These are phyloP conservation scores for Rubia tinctorum DNA, from an alignment of 305 asterid species.

Conservation along the genomic window DNA sequence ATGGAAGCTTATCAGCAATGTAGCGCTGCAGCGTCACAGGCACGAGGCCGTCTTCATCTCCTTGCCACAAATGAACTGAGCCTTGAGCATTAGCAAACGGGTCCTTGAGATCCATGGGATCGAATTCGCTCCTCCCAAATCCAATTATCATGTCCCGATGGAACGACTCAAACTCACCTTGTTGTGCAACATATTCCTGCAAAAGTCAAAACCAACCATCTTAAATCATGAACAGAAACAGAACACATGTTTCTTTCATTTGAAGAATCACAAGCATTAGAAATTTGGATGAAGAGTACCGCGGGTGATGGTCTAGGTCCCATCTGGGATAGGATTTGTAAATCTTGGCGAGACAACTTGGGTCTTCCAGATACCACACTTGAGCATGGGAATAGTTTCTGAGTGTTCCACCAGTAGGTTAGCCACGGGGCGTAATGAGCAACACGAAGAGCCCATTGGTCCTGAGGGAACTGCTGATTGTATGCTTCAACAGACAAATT, in stretches of 20 bases:
- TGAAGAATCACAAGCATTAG: neutral
- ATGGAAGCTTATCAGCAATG: constrained; percentile 59
- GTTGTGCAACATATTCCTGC: constrained; percentile 58
- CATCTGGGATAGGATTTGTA: constrained; percentile 16
- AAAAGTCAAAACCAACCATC: constrained; percentile 8
- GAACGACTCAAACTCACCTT: constrained; percentile 58
- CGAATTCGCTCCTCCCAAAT: constrained; percentile 69
- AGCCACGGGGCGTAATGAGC: constrained; percentile 79
- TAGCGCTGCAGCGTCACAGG: constrained; percentile 63
- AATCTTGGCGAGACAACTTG: constrained; percentile 22
- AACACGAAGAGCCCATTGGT: constrained; percentile 81
- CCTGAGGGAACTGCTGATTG: constrained; percentile 41
- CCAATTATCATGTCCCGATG: constrained; percentile 66
- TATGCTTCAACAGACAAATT: constrained; percentile 50
- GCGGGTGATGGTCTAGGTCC: neutral
- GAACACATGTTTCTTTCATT: neutral
- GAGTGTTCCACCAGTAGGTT: constrained; percentile 85
- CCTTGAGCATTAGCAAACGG: constrained; percentile 49
- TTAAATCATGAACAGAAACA: neutral
- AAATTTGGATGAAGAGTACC: constrained; percentile 10
- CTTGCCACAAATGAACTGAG: constrained; percentile 79
- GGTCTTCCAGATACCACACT: constrained; percentile 35
- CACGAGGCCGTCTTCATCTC: constrained; percentile 62
- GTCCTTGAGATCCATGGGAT: constrained; percentile 59
- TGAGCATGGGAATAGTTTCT: constrained; percentile 57